phyloP scores from a whole-genome alignment of 768 basidiomycete genomes.

The Daedaleopsis sinensis region DNA sequence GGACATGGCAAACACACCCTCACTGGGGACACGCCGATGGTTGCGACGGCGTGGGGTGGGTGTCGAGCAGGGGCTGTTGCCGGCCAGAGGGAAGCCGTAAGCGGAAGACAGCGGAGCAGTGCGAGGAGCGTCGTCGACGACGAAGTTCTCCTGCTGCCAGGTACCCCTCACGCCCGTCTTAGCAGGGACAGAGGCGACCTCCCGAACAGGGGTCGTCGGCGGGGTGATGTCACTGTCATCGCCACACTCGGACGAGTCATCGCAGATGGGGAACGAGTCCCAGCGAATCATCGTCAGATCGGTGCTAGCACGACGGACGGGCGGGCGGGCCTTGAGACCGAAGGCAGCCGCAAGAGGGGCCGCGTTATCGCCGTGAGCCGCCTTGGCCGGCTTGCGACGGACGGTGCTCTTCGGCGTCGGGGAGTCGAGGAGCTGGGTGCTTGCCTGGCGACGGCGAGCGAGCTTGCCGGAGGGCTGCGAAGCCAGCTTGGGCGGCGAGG shows the following conservation, averaged over 20 bases:
- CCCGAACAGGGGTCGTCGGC: conserved; percentile 59
- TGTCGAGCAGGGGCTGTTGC: conserved; percentile 31
- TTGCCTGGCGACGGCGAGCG: conserved; percentile 58
- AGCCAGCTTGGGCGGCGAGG: conserved; percentile 44
- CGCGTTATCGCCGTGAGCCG: conserved; percentile 28
- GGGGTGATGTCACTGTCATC: conserved; percentile 44
- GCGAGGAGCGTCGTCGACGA: conserved; percentile 43
- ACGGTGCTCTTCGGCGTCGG: conserved; percentile 48
- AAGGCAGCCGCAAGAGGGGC: conserved; percentile 56
- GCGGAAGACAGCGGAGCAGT: conserved; percentile 53
- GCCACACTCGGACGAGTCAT: conserved; percentile 59
- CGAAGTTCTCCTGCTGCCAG: conserved; percentile 34
- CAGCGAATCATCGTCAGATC: conserved; percentile 23
- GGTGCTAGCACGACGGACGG: conserved; percentile 37
- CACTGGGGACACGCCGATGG: conserved; percentile 68
- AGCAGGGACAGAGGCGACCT: conserved; percentile 30
- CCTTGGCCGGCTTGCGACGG: conserved; percentile 25
- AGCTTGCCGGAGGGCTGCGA: conserved; percentile 56
- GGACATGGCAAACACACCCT: conserved; percentile 75
- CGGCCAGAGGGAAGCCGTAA: conserved; percentile 44
- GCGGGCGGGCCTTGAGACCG: conserved; percentile 37
- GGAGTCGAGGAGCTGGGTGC: conserved; percentile 32
- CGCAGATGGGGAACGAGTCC: conserved; percentile 67
- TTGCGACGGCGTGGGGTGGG: conserved; percentile 43
- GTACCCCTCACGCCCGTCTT: conserved; percentile 11